Evolutionary conservation across 179 eudicot genomes (phyloP).

Genomic region (Silene vulgaris): DNA sequence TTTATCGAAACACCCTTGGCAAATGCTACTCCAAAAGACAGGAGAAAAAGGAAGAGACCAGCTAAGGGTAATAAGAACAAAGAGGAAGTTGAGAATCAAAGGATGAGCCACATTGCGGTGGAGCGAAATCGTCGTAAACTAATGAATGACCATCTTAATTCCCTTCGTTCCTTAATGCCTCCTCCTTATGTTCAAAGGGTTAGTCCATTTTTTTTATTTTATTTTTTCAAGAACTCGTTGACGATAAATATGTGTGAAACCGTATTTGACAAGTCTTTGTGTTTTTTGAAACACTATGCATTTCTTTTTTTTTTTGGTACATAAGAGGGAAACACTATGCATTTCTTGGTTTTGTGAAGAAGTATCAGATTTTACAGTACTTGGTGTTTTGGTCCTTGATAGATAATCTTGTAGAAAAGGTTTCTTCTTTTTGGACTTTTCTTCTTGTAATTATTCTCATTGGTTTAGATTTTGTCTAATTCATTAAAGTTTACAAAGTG

Average conservation of each 20-base stretch:
- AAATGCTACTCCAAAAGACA: constrained; percentile 10
- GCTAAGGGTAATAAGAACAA: constrained; percentile 30
- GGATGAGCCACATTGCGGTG: constrained; percentile 50
- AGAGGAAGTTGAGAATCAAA: constrained; percentile 39
- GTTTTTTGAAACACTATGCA: background rate
- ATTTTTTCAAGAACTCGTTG: no score
- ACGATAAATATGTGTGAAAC: no score
- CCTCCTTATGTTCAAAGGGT: constrained; percentile 49
- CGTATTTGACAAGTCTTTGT: no score
- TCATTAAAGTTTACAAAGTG: background rate
- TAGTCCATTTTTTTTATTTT: background rate
- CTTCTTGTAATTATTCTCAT: constrained; percentile 14
- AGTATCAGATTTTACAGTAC: no score
- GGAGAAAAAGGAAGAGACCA: constrained; percentile 35
- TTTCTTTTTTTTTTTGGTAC: no score
- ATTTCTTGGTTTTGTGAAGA: background rate
- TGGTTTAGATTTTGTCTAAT: constrained; percentile 4
- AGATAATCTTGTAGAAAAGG: background rate
- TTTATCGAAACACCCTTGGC: background rate
- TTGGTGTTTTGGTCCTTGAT: no score
- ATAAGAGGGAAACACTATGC: background rate
- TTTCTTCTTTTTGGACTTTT: constrained; percentile 14
- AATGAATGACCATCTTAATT: constrained; percentile 46
- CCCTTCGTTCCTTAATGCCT: constrained; percentile 43
- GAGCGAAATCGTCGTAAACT: constrained; percentile 43